Evolutionary conservation across 306 rosid species (phyloP).

Genomic region (Cucurbita maxima): DNA sequence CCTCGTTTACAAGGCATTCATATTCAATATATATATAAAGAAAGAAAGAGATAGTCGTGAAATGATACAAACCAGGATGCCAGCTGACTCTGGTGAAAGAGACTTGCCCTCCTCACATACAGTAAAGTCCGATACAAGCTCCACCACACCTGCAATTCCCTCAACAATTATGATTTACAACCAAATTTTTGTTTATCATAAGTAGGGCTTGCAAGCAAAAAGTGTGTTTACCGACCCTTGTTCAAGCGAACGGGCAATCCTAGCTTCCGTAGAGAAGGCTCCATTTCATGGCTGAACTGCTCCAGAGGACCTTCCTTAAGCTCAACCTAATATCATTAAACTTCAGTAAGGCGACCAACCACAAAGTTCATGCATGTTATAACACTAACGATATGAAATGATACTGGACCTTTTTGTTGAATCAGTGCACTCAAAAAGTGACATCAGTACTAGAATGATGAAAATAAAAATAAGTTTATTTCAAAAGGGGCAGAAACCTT

Average conservation of each 20-base stretch:
- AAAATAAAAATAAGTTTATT: background rate
- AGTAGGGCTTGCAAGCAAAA: background rate
- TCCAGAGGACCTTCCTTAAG: slow-evolving; percentile 91
- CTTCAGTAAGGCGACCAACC: background rate
- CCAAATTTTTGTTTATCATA: background rate
- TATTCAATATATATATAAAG: background rate
- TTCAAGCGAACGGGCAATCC: slow-evolving; percentile 95
- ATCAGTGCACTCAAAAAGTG: background rate
- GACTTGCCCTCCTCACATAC: slow-evolving; percentile 93
- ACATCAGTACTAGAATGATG: background rate
- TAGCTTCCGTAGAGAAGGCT: slow-evolving; percentile 83
- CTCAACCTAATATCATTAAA: slow-evolving; percentile 43
- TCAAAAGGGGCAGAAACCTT: slow-evolving; percentile 23
- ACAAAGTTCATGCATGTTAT: background rate
- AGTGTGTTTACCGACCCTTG: slow-evolving; percentile 36
- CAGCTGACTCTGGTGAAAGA: slow-evolving; percentile 81
- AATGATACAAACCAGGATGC: slow-evolving; percentile 45
- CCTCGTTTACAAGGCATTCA: background rate
- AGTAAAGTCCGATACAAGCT: slow-evolving; percentile 67
- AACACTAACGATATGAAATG: background rate
- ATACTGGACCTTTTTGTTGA: background rate
- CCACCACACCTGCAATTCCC: slow-evolving; percentile 64
- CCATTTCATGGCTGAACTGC: slow-evolving; percentile 93
- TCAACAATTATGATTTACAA: background rate
- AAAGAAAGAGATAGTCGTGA: background rate